Percentiles rank a stretch among this genome's conserved stretches.
phyloP scores from a whole-genome alignment of 1,139 yeast species.

The Taphrina flavorubra region DNA sequence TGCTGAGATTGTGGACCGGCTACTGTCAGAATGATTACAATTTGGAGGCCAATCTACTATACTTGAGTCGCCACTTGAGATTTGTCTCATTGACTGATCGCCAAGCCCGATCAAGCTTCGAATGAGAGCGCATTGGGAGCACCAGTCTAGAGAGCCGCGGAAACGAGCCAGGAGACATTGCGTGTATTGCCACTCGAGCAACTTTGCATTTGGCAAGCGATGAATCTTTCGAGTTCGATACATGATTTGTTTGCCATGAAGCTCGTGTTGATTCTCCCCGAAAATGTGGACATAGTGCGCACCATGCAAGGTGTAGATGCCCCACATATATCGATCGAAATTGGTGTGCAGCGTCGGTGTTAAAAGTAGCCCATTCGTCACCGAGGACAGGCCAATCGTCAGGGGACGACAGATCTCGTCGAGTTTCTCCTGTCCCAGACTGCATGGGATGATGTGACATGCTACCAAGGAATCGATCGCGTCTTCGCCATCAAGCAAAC shows the following conservation, averaged over 20 bases:
- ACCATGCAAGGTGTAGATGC: neutral
- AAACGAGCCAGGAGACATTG: constrained; percentile 19
- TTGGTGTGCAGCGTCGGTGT: neutral
- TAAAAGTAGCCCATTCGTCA: neutral
- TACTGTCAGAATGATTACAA: no score
- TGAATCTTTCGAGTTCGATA: neutral
- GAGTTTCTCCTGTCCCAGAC: constrained; percentile 16
- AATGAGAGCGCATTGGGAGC: neutral
- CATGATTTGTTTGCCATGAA: constrained; percentile 6
- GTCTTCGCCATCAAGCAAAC: neutral
- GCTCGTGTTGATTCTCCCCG: neutral
- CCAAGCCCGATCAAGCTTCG: neutral
- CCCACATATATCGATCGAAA: constrained; percentile 6
- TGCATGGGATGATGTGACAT: constrained; percentile 7
- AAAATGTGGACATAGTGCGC: neutral
- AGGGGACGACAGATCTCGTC: constrained; percentile 2
- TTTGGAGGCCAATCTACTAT: no score
- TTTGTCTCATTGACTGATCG: no score
- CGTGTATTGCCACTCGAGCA: constrained; percentile 10
- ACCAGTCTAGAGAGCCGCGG: neutral
- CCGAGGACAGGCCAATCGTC: neutral
- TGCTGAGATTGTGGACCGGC: neutral
- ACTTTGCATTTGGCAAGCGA: neutral
- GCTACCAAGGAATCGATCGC: neutral
- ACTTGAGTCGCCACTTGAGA: no score